A percentile compares a stretch with the other conserved stretches of the same genome.
These are phyloP conservation scores for Talaromyces liani DNA, from an alignment of 495 filamentous ascomycete genomes.

Conservation along the genomic window DNA sequence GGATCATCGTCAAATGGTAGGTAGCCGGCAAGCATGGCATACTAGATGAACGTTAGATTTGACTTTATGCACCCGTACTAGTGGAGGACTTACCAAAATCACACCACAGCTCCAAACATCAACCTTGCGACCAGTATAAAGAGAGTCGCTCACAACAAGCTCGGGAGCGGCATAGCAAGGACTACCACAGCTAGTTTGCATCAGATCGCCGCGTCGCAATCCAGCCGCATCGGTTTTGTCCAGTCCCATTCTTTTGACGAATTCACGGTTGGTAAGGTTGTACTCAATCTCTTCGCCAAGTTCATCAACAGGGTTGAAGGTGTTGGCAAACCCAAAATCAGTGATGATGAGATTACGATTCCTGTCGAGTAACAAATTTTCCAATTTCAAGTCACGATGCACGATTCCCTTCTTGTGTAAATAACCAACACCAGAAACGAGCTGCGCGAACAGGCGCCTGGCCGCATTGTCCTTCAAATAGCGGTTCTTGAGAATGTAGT, in stretches of 20 bases:
- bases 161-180: constrained; percentile 94
- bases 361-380: constrained; percentile 91
- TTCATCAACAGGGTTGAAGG: constrained; percentile 84
- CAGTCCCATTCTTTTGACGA: constrained; percentile 68
- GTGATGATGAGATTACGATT: constrained; percentile 99
- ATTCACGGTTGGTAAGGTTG: constrained; percentile 76
- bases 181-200: constrained; percentile 53
- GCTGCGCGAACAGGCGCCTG: constrained; percentile 85
- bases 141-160: constrained; percentile 91
- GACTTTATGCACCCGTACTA: neutral
- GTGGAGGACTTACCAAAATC: constrained; percentile 71
- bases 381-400: constrained; percentile 93
- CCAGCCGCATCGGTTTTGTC: constrained; percentile 80
- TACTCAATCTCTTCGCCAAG: constrained; percentile 85
- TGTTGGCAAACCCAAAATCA: constrained; percentile 98
- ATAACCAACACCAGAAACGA: constrained; percentile 95
- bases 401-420: constrained; percentile 99
- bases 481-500: constrained; percentile 93
- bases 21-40: constrained; percentile 97
- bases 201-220: constrained; percentile 60
- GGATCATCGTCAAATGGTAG: constrained; percentile 99
- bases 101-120: constrained; percentile 99
- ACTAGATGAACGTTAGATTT: constrained; percentile 43
- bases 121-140: constrained; percentile 96
- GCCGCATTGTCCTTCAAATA: constrained; percentile 92